Evolutionary conservation across 2,329 filamentous ascomycete species (phyloP), one percentile per base, ranked within the genome.

Genomic region (Claviceps sorghi): DNA sequence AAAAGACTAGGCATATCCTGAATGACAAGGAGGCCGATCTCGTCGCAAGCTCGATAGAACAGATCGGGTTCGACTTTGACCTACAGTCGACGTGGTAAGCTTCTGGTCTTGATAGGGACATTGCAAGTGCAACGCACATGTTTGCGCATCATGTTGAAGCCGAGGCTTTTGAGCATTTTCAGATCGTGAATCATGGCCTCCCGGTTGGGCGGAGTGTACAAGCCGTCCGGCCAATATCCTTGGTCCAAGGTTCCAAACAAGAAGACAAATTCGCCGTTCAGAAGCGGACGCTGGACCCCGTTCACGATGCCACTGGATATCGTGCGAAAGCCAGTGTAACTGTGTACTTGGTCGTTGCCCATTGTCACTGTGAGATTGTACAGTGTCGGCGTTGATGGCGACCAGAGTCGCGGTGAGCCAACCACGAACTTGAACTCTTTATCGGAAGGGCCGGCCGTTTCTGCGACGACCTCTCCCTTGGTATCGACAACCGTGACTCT

Each of bases 131-230:
- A 15, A 62, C 77, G 67, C 59, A 79, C 80, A 58, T 87, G 83
- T 61, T 88, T 87, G 38, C 84, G 78, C 10, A 86, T 61, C 73
- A 81, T 82, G 63, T 87, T 87, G 64, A 84, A 82, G 0, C 83
- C 83, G 1, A 86, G 69, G 1, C 69, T 67, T 66, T 87, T 87
- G 52, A 86, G 64, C 4, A 79, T 65, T 54, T 83, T 61, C 13
- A 88, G 60, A 58, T 87, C 84, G 52, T 74, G 85, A 0, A 78
- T 68, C 80, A 87, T 83, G 0, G 83, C 83, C 56, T 86, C 81
- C 3, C 72, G 68, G 9, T 72, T 85, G 0, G 83, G 84, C 0
- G 84, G 75, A 0, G 75, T 75, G 60, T 86, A 77, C 3, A 86
- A 67, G 0, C 83, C 83, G 59, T 86, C 83, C 0, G 82, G 83